These are phyloP conservation scores for Jamesozyma spencerorum DNA, from an alignment of 805 yeast genomes.

Conservation along the genomic window DNA sequence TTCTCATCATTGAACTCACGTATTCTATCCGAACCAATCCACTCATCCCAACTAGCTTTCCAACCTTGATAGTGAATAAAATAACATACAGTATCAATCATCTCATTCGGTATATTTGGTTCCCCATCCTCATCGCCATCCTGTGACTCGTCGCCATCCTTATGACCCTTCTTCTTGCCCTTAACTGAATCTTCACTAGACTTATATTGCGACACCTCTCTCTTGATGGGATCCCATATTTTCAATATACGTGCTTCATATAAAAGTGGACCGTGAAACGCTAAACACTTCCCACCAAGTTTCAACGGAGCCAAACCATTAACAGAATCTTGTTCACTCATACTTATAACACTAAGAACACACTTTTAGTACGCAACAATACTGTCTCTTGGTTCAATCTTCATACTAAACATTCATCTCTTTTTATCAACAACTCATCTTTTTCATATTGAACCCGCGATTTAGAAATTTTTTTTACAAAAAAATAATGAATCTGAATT, in stretches of 20 bases:
- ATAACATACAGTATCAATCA: slow-evolving; percentile 37
- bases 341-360: no score
- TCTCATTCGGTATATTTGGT: slow-evolving; percentile 32
- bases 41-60: slow-evolving; percentile 95
- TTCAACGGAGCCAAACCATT: no score
- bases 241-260: slow-evolving; percentile 79
- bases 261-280: slow-evolving; percentile 83
- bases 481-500: no score
- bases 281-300: slow-evolving; percentile 44
- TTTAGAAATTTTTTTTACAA: no score
- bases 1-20: slow-evolving; percentile 64
- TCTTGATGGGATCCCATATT: slow-evolving; percentile 42
- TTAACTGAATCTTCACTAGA: background rate
- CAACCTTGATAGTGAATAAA: slow-evolving; percentile 89
- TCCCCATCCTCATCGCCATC: slow-evolving; percentile 4
- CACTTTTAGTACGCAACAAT: background rate
- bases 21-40: slow-evolving; percentile 70
- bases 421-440: no score
- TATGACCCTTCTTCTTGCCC: background rate
- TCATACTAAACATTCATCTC: no score
- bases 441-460: no score
- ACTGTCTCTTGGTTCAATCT: background rate
- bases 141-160: slow-evolving; percentile 10
- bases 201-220: slow-evolving; percentile 9
- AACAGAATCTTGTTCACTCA: no score